Evolutionary conservation across 1,284 basidiomycete species (phyloP), one percentile per base, ranked within the genome.

Genomic region (Leccinum pachyderme): DNA sequence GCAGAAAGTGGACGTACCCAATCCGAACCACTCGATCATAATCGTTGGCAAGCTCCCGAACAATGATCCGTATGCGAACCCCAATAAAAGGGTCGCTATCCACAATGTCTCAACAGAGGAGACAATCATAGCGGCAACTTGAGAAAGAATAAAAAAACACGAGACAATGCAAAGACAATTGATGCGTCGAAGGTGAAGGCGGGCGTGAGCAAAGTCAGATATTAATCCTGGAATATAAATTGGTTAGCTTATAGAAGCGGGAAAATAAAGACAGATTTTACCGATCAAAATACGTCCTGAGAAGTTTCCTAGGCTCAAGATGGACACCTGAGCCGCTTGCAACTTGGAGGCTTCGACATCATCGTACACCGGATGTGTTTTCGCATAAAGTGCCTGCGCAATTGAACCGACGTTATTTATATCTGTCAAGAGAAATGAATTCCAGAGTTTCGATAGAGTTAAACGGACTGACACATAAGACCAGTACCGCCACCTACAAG

Each of bases 401-500:
- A 97, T 93, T 0, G 89, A 88, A n/a, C 94, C 94, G 24, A 93
- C 93, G 62, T 98, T 98, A 73, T 96, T 96, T 75, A 97, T 97
- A 65, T 91, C 89, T 91, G 60, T 13, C 31, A 5, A 45, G 32
- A 47, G 31, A 22, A 24, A 44, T 53, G 11, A 54, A 48, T 29
- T 7, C 1, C 1, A 22, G 22, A 9, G 3, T 2, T 7, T 18
- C 9, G 6, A 27, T 6, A 15, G 45, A 29, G 25, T 35, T 25
- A 24, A 29, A 43, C 35, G 8, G 12, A 73, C 86, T 56, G 68
- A 91, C 88, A 95, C 86, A 95, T 92, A 31, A 98, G 63, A 0
- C 95, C 94, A 2, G 89, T 93, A 11, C 95, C 95, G 57, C 86
- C 87, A 56, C 96, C 91, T 92, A 57, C 51, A 45, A 49, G 51